Conservation (phyloP, 208 protist species). For the Trypanosoma avium region DNA sequence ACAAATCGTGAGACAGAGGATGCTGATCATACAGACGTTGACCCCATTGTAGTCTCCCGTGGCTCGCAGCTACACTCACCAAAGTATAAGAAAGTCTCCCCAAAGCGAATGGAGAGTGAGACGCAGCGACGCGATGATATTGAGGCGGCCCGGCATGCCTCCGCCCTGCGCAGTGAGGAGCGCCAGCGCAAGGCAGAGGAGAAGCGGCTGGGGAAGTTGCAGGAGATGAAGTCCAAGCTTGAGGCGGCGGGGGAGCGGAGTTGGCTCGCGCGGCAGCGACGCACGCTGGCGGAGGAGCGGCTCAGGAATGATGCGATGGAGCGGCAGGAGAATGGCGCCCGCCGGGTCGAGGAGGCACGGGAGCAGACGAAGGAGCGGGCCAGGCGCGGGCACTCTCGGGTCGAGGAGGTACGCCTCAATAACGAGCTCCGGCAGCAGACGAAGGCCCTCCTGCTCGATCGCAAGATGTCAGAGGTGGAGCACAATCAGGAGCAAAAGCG, state of each 20-base stretch:
- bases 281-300: conserved; percentile 65
- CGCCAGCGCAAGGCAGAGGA: conserved; percentile 84
- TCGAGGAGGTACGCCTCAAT: conserved; percentile 78
- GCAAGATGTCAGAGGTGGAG: conserved; percentile 78
- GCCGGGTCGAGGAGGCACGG: conserved; percentile 66
- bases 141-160: conserved; percentile 63
- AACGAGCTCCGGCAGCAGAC: conserved; percentile 74
- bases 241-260: conserved; percentile 50
- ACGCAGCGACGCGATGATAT: conserved; percentile 42
- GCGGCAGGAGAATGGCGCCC: conserved; percentile 58
- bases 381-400: conserved; percentile 51
- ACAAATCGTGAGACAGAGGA: conserved; percentile 28
- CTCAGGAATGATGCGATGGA: conserved; percentile 57
- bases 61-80: conserved; percentile 22
- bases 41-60: neutral
- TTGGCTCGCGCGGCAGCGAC: conserved; percentile 52
- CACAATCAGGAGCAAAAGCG: conserved; percentile 76
- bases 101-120: conserved; percentile 35
- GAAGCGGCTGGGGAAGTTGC: conserved; percentile 59
- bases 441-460: conserved; percentile 62
- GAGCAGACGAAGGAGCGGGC: conserved; percentile 68
- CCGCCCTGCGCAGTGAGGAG: conserved; percentile 76
- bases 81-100: conserved; percentile 45
- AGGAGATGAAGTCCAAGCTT: conserved; percentile 72
- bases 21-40: conserved; percentile 12